Evolutionary conservation across 495 filamentous ascomycete genomes (phyloP).

Genomic region (Talaromyces nanjingensis): DNA sequence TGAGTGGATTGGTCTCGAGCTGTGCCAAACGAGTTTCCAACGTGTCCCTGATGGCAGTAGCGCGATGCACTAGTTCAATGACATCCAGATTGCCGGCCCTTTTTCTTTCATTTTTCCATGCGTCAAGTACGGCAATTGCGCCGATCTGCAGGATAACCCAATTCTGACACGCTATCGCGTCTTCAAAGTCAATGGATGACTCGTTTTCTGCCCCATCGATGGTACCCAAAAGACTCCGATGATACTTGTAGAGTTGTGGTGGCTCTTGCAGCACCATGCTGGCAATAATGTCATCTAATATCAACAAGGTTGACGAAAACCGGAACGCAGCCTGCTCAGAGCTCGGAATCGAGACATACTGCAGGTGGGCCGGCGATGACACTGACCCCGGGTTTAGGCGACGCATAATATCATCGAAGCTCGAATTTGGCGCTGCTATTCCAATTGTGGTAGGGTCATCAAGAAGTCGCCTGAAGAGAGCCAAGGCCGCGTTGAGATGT

Average conservation of each 20-base stretch:
- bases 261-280: slow-evolving; percentile 34
- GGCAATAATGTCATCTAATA: slow-evolving; percentile 43
- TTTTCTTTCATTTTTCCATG: slow-evolving; percentile 42
- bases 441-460: slow-evolving; percentile 18
- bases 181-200: slow-evolving; percentile 28
- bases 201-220: slow-evolving; percentile 10
- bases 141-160: slow-evolving; percentile 37
- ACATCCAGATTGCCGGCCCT: slow-evolving; percentile 33
- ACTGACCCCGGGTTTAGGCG: slow-evolving; percentile 20
- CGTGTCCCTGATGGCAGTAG: slow-evolving; percentile 27
- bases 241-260: slow-evolving; percentile 35
- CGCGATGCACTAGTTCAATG: slow-evolving; percentile 36
- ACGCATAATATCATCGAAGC: slow-evolving; percentile 18
- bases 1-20: slow-evolving; percentile 13
- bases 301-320: slow-evolving; percentile 43
- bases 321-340: slow-evolving; percentile 45
- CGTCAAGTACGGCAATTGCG: slow-evolving; percentile 41
- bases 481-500: slow-evolving; percentile 41
- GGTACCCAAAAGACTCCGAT: slow-evolving; percentile 24
- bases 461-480: slow-evolving; percentile 37
- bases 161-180: slow-evolving; percentile 38
- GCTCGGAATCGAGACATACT: slow-evolving; percentile 24
- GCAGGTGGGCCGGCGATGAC: slow-evolving; percentile 14
- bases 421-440: slow-evolving; percentile 12
- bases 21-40: slow-evolving; percentile 23